phyloP scores from a whole-genome alignment of 2,329 filamentous ascomycete species.

The Penicillium italicum region DNA sequence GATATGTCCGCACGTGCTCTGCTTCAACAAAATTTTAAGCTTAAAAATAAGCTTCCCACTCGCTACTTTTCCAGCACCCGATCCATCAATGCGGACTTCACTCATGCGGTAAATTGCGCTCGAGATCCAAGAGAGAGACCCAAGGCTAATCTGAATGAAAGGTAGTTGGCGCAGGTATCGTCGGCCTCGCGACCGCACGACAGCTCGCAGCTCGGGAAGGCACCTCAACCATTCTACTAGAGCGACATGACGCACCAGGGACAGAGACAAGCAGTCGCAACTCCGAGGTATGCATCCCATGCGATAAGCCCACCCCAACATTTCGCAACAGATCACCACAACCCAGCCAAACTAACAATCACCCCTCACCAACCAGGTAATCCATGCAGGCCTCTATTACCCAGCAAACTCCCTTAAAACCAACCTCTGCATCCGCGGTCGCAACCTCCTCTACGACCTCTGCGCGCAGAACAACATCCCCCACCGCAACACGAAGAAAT shows the following conservation, averaged over 20 bases:
- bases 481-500: conserved; percentile 77
- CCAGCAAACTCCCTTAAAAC: conserved; percentile 74
- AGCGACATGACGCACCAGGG: conserved; percentile 70
- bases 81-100: conserved; percentile 54
- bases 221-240: conserved; percentile 70
- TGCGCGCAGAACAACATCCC: conserved; percentile 66
- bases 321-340: neutral
- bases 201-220: conserved; percentile 61
- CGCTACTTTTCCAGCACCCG: conserved; percentile 45
- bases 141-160: conserved; percentile 23
- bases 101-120: conserved; percentile 50
- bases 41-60: conserved; percentile 1
- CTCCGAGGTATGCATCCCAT: conserved; percentile 60
- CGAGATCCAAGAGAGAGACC: neutral
- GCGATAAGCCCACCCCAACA: neutral
- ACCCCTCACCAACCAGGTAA: conserved; percentile 56
- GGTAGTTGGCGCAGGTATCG: conserved; percentile 67
- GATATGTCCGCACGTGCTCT: conserved; percentile 15
- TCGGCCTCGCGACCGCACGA: conserved; percentile 76
- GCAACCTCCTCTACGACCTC: conserved; percentile 71
- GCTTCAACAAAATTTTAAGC: neutral
- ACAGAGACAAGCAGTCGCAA: conserved; percentile 88
- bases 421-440: conserved; percentile 73
- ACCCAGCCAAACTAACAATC: neutral
- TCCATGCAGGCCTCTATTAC: conserved; percentile 95